Percentiles rank a stretch among this genome's conserved stretches.
Evolutionary conservation across 2,329 filamentous ascomycete genomes (phyloP).

Genomic region (Colletotrichum kahawae): DNA sequence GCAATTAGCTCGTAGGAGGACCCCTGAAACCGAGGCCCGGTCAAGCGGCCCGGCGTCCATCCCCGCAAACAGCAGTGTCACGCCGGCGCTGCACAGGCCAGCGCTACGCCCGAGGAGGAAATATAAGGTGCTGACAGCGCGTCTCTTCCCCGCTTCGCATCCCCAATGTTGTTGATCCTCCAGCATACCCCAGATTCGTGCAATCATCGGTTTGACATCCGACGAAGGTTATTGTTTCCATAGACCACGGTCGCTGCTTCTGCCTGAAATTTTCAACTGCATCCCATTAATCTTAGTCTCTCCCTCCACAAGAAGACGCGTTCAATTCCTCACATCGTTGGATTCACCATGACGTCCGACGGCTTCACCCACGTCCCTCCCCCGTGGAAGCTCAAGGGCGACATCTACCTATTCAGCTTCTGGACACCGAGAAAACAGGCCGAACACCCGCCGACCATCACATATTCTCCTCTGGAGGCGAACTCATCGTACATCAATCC

Average conservation of each 20-base stretch:
- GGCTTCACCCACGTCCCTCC: constrained; percentile 8
- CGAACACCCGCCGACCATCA: constrained; percentile 37
- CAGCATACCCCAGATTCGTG: not conserved
- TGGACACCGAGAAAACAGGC: constrained; percentile 37
- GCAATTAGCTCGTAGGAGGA: not conserved
- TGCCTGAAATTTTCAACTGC: not conserved
- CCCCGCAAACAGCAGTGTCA: not conserved
- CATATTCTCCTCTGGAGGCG: constrained; percentile 54
- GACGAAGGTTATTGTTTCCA: not conserved
- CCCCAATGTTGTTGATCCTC: not conserved
- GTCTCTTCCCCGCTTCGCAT: not conserved
- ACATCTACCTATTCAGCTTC: constrained; percentile 49
- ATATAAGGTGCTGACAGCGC: not conserved
- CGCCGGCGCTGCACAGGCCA: not conserved
- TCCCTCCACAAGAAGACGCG: not conserved
- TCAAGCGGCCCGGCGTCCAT: not conserved
- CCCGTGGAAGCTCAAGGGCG: constrained; percentile 51
- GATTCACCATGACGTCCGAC: not conserved
- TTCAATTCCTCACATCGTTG: not conserved
- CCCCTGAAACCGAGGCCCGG: constrained; percentile 1
- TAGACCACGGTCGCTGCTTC: not conserved
- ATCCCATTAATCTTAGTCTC: too few relatives aligned
- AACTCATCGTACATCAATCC: constrained; percentile 40
- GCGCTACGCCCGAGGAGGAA: not conserved
- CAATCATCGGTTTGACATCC: not conserved